These are phyloP conservation scores for Beauveria rudraprayagi DNA, from an alignment of 2,329 filamentous ascomycete genomes.

Conservation along the genomic window DNA sequence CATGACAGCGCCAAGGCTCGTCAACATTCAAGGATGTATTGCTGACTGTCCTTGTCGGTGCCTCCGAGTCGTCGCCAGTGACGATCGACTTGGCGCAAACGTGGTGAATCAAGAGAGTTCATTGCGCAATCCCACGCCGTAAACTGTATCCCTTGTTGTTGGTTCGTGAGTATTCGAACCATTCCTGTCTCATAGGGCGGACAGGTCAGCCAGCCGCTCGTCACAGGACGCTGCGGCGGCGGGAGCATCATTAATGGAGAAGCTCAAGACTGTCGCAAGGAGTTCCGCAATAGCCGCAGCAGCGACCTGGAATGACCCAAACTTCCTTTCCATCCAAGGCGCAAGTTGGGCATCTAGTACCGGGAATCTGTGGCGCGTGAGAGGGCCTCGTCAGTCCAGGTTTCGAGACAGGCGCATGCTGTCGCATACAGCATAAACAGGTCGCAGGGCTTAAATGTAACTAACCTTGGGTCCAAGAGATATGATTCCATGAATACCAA, in stretches of 20 bases:
- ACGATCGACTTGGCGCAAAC: background rate
- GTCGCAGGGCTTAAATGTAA: background rate
- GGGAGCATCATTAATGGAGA: background rate
- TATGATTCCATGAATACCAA: background rate
- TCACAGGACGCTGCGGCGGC: background rate
- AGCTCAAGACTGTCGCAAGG: constrained; percentile 23
- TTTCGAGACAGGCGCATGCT: background rate
- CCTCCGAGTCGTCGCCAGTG: background rate
- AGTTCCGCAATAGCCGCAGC: constrained; percentile 43
- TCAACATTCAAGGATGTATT: background rate
- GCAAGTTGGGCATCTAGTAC: constrained; percentile 45
- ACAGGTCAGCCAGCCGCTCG: background rate
- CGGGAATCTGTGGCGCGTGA: constrained; percentile 30
- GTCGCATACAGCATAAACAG: background rate
- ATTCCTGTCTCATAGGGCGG: background rate
- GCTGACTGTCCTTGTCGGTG: background rate
- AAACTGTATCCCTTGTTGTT: background rate
- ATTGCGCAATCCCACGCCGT: background rate
- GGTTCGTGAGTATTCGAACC: background rate
- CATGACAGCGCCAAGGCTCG: background rate
- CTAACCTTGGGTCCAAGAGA: constrained; percentile 10
- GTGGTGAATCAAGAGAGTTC: background rate
- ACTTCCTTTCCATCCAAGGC: constrained; percentile 40
- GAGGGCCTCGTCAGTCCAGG: background rate
- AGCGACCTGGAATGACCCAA: constrained; percentile 47